These are phyloP conservation scores for Penicillium freii DNA, from an alignment of 2,329 filamentous ascomycete species.

Conservation along the genomic window DNA sequence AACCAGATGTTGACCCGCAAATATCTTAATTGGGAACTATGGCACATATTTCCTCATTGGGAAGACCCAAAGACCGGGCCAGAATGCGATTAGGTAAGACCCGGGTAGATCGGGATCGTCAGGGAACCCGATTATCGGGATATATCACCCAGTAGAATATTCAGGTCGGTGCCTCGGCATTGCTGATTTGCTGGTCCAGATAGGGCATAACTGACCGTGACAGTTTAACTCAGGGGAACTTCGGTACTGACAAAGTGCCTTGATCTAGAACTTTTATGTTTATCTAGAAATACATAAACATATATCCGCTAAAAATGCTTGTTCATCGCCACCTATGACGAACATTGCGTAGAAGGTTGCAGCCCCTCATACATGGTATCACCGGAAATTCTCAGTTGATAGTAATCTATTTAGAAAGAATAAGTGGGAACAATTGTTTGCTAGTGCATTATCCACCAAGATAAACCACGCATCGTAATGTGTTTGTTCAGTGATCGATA, in stretches of 20 bases:
- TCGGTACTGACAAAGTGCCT: background rate
- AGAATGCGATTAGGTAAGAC: background rate
- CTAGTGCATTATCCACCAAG: background rate
- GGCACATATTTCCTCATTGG: slow-evolving; percentile 5
- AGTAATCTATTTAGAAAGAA: background rate
- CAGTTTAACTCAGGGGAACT: background rate
- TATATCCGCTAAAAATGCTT: background rate
- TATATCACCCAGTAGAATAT: background rate
- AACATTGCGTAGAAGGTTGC: background rate
- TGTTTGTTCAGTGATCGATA: background rate
- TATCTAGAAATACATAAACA: background rate
- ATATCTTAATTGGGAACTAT: background rate
- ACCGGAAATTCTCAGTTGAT: background rate
- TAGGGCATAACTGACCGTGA: background rate
- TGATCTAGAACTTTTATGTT: background rate
- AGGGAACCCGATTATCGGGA: background rate
- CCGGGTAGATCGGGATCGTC: slow-evolving; percentile 8
- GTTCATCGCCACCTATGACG: background rate
- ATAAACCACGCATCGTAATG: background rate
- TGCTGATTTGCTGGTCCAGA: background rate
- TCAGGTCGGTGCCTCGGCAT: background rate
- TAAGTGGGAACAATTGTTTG: background rate
- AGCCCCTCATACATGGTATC: background rate
- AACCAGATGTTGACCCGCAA: background rate
- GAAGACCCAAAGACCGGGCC: background rate